Evolutionary conservation across 2,329 filamentous ascomycete genomes (phyloP).

Genomic region (Truncatella angustata): DNA sequence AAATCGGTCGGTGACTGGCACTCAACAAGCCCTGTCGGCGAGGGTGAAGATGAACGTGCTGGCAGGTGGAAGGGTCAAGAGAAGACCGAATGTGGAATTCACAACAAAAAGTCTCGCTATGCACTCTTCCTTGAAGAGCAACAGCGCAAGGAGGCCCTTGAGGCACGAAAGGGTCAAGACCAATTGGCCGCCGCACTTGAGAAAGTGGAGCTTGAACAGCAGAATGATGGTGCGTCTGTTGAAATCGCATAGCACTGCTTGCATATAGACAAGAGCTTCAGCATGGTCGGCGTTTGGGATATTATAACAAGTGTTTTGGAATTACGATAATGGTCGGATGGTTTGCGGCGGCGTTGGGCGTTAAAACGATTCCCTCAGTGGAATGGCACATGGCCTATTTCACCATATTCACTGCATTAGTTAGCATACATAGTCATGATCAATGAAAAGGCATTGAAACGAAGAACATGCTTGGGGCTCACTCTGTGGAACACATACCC

Average conservation of each 20-base stretch:
- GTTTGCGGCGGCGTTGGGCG: conserved; percentile 1
- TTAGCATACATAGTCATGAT: conserved; percentile 1
- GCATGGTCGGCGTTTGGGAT: neutral
- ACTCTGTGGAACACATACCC: too few relatives aligned
- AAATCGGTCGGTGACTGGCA: conserved; percentile 99
- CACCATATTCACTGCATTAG: neutral
- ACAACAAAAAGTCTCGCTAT: conserved; percentile 95
- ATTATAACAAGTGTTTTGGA: neutral
- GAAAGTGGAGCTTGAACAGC: conserved; percentile 18
- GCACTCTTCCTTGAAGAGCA: conserved; percentile 77
- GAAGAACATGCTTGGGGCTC: too few relatives aligned
- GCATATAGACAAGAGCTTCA: neutral
- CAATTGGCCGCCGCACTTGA: conserved; percentile 19
- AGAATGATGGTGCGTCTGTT: neutral
- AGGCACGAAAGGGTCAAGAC: conserved; percentile 52
- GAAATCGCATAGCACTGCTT: neutral
- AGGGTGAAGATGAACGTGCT: conserved; percentile 92
- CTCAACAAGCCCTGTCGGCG: conserved; percentile 85
- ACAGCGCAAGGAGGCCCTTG: conserved; percentile 64
- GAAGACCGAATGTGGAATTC: conserved; percentile 98
- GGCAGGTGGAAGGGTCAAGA: conserved; percentile 94
- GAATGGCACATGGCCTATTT: neutral
- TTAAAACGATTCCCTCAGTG: neutral
- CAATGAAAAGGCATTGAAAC: neutral
- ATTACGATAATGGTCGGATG: too few relatives aligned